A percentile compares a stretch with the other conserved stretches of the same genome.
These are phyloP conservation scores for Leccinum arenicola DNA, from an alignment of 768 basidiomycete species.

Conservation along the genomic window DNA sequence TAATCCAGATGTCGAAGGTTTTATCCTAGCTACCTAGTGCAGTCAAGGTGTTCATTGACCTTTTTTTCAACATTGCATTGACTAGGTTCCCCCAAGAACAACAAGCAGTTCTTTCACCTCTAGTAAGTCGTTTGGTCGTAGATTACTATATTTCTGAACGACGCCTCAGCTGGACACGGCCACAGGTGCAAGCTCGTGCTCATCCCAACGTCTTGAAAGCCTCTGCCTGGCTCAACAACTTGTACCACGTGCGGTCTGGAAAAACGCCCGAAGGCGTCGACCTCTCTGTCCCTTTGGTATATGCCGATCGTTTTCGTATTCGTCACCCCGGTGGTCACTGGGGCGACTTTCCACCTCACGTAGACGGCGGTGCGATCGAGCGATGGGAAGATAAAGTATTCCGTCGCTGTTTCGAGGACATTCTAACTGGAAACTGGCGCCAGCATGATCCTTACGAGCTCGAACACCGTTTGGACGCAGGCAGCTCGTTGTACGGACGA, in stretches of 20 bases:
- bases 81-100: conserved; percentile 48
- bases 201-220: conserved; percentile 63
- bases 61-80: not conserved
- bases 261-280: conserved; percentile 50
- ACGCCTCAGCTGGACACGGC: conserved; percentile 40
- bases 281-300: conserved; percentile 58
- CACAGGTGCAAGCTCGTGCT: conserved; percentile 67
- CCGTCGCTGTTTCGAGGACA: conserved; percentile 57
- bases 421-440: conserved; percentile 61
- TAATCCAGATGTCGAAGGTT: conserved; percentile 58
- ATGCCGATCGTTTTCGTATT: conserved; percentile 75
- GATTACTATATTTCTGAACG: not conserved
- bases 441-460: conserved; percentile 67
- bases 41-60: not conserved
- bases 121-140: conserved; percentile 44
- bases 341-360: conserved; percentile 51
- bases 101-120: conserved; percentile 73
- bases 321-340: conserved; percentile 63
- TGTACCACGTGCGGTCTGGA: conserved; percentile 48
- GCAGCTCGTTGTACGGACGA: conserved; percentile 60
- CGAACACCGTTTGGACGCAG: conserved; percentile 55
- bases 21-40: not conserved
- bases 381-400: conserved; percentile 66
- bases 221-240: conserved; percentile 57
- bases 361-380: conserved; percentile 66